A percentile compares a stretch with the other conserved stretches of the same genome.
Conservation (phyloP, 495 filamentous ascomycete genomes). For the Penicillium argentinense region DNA sequence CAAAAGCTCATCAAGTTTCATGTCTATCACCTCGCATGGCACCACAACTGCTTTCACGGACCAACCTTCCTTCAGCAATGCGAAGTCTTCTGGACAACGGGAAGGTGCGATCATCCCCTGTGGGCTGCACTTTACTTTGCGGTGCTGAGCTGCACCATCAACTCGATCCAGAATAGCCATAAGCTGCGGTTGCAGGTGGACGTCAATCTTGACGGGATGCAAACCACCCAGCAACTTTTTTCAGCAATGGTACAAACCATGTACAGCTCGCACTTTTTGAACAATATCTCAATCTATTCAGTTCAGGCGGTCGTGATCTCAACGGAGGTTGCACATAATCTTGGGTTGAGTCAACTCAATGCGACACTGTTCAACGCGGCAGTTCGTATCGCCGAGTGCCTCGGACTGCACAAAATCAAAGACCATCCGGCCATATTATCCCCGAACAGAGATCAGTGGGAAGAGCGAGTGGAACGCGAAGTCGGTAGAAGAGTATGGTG, state of each 20-base stretch:
- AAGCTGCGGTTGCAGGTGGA: conserved; percentile 18
- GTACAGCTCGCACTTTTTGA: conserved; percentile 27
- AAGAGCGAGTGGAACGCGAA: conserved; percentile 34
- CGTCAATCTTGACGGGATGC: conserved; percentile 23
- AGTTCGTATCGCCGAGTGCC: conserved; percentile 40
- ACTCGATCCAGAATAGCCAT: conserved; percentile 28
- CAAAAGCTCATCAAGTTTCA: conserved; percentile 31
- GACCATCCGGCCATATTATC: conserved; percentile 15
- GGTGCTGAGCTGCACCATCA: conserved; percentile 28
- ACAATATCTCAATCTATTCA: conserved; percentile 37
- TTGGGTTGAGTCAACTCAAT: conserved; percentile 45
- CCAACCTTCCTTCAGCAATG: conserved; percentile 33
- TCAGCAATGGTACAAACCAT: conserved; percentile 30
- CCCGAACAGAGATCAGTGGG: conserved; percentile 26
- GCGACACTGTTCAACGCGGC: conserved; percentile 39
- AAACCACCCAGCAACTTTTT: conserved; percentile 25
- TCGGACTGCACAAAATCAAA: conserved; percentile 35
- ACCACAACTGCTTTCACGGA: conserved; percentile 30
- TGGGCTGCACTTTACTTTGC: conserved; percentile 33
- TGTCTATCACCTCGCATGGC: conserved; percentile 28
- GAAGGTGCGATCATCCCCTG: conserved; percentile 28
- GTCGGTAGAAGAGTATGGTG: conserved; percentile 45
- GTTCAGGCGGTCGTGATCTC: conserved; percentile 47
- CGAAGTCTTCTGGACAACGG: conserved; percentile 28
- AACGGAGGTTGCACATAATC: conserved; percentile 46